Conservation (phyloP, 129 eudicot species). For the Arctium lappa region DNA sequence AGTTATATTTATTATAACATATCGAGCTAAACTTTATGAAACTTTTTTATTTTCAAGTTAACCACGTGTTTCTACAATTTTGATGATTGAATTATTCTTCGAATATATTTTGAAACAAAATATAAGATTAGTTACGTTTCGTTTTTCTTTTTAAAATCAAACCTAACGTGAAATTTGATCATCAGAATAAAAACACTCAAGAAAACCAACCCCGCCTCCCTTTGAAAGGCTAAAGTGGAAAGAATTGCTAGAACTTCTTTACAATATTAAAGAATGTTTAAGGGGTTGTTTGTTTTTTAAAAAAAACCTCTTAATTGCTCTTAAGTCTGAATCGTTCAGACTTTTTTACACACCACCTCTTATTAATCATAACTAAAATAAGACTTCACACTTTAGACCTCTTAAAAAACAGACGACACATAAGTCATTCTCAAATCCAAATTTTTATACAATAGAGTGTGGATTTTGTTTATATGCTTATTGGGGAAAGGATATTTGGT, state of each 20-base stretch:
- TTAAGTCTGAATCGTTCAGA: too few species aligned
- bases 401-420: too few species aligned
- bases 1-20: too few species aligned
- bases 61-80: neutral
- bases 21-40: neutral
- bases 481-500: neutral
- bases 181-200: neutral
- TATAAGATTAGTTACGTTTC: neutral
- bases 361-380: too few species aligned
- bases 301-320: too few species aligned
- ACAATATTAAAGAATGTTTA: neutral
- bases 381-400: too few species aligned
- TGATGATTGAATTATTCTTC: neutral
- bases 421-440: neutral
- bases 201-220: neutral
- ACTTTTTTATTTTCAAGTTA: neutral
- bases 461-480: neutral
- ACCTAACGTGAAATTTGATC: neutral
- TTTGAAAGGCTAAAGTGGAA: neutral
- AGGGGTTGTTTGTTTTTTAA: too few species aligned
- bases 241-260: neutral
- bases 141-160: neutral
- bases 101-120: neutral
- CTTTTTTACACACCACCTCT: too few species aligned
- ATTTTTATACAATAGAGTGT: neutral